Base-by-base conservation (phyloP, 495 filamentous ascomycete species). In the Aspergillus funiculosus region DNA sequence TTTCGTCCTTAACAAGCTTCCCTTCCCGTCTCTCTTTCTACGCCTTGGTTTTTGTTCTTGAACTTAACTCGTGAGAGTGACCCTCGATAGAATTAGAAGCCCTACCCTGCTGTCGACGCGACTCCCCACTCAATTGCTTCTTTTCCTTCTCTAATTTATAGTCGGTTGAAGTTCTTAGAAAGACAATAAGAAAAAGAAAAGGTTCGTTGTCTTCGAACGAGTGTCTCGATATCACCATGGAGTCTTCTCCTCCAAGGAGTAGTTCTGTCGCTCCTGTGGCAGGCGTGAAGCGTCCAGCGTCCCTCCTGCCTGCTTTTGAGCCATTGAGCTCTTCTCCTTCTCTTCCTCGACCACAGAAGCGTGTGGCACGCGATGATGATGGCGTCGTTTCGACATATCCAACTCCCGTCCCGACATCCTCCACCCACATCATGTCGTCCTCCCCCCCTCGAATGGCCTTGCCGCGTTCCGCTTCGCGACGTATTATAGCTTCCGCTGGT, bases 301-400 rank as follows among this genome's bases (percentile, higher is more conserved):
- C 88, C 44, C 66, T 98, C 37, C 79, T 97, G 27, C 92, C 92
- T 46, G 83, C 92, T 5, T 95, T 97, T 66, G 92, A 98, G 68
- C 92, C 89, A 24, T 74, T 85, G 43, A 91, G 86, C 39, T 94
- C 89, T 9, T 95, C 91, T 22, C 92, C 90, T 19, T 79, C 73
- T 47, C 77, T 91, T 45, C 87, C 89, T 52, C 77, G 85, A 29
- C 79, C 85, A 10, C 69, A 73, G 42, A 85, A 89, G 71, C 78
- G 85, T 62, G 73, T 79, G 60, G 77, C 80, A 63, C 75, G 79
- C 53, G 75, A 77, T 48, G 68, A 74, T 28, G 62, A 65, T 52
- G 53, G 50, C 52, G 52, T 66, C 48, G 44, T 64, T 48, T 66
- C 65, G 51, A 66, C 57, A 24, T 67, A 97, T 67, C 92, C 91